Conservation (phyloP, 1,139 yeast genomes). For the Pichia sp. region DNA sequence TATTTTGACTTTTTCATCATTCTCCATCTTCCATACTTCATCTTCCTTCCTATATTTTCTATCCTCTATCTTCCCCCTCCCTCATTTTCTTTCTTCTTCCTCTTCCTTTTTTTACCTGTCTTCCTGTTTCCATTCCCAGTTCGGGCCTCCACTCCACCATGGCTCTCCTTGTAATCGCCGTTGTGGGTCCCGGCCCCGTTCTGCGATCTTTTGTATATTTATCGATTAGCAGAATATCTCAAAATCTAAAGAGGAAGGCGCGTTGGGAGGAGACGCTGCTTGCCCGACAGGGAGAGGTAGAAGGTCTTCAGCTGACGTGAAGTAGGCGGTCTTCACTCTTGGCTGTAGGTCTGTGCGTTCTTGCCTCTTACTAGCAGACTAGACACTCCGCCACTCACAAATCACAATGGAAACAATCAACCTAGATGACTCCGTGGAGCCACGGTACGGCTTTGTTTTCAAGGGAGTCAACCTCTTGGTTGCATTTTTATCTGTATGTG, state of each 20-base stretch:
- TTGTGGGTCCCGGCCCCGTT: background rate
- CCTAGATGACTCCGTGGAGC: slow-evolving; percentile 25
- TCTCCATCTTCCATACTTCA: background rate
- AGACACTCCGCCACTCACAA: background rate
- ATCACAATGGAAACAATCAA: slow-evolving; percentile 29
- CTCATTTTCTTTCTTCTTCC: background rate
- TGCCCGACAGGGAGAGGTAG: no score
- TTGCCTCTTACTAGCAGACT: no score
- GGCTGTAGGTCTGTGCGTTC: no score
- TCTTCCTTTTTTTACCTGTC: background rate
- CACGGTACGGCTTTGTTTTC: slow-evolving; percentile 37
- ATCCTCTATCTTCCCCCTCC: background rate
- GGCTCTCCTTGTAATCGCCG: background rate
- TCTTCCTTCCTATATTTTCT: background rate
- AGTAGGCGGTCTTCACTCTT: no score
- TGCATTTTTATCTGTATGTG: slow-evolving; percentile 41
- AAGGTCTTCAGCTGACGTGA: no score
- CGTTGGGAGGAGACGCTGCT: background rate
- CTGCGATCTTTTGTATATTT: background rate
- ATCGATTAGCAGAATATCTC: background rate
- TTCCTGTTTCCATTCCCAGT: background rate
- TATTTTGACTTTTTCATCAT: background rate
- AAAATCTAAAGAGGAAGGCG: background rate
- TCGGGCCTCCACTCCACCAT: background rate
- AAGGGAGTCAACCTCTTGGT: slow-evolving; percentile 60